Conservation (phyloP, 1,284 basidiomycete genomes). For the Rhodotorula glutinis region DNA sequence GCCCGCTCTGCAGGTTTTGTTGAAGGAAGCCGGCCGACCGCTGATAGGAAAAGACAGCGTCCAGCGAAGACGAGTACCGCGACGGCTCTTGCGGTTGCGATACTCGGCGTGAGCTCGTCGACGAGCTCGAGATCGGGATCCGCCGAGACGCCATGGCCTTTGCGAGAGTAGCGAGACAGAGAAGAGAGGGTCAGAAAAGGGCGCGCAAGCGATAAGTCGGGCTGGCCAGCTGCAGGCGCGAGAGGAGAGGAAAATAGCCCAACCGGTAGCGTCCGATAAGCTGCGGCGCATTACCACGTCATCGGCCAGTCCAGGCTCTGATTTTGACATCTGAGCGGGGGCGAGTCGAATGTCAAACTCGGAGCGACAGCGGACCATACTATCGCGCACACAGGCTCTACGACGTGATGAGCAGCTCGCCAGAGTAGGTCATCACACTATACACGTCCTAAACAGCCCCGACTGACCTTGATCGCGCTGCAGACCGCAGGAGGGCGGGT, state of each 20-base stretch:
- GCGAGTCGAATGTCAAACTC: not conserved
- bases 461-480: too few relatives aligned
- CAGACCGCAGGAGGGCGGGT: not conserved
- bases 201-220: not conserved
- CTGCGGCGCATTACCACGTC: too few relatives aligned
- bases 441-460: too few relatives aligned
- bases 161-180: not conserved
- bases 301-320: too few relatives aligned
- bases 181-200: not conserved
- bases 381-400: not conserved
- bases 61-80: slow-evolving; percentile 12
- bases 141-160: not conserved
- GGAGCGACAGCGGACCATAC: not conserved
- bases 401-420: slow-evolving; percentile 13
- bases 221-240: not conserved
- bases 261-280: not conserved
- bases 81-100: not conserved
- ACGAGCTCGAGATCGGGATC: slow-evolving; percentile 7
- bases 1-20: slow-evolving; percentile 37
- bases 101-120: not conserved
- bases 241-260: not conserved
- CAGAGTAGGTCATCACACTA: slow-evolving; percentile 15
- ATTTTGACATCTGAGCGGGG: too few relatives aligned
- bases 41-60: slow-evolving; percentile 43
- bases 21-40: slow-evolving; percentile 40